phyloP scores from a whole-genome alignment of 768 basidiomycete species.

The Mycena alexandri region DNA sequence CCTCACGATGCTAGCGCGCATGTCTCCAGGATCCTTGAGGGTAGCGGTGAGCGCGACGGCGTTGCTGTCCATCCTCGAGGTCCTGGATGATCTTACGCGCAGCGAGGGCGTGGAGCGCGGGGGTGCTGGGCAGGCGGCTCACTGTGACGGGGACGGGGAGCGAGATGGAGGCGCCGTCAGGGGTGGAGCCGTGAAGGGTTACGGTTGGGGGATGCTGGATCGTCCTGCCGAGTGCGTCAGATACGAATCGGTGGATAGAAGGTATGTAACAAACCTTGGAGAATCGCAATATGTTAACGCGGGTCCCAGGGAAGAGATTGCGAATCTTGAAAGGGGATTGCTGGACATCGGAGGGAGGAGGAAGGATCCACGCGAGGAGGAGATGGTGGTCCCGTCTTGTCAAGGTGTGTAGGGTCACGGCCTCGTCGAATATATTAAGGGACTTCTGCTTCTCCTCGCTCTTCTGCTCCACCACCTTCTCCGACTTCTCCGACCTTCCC shows the following conservation, averaged over 20 bases:
- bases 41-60: neutral
- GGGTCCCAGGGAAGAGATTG: slow-evolving; percentile 24
- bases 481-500: neutral
- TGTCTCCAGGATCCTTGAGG: neutral
- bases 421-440: slow-evolving; percentile 34
- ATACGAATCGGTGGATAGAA: neutral
- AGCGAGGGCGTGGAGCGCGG: slow-evolving; percentile 30
- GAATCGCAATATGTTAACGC: slow-evolving; percentile 21
- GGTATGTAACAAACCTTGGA: neutral
- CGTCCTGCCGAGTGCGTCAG: neutral
- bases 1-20: slow-evolving; percentile 11
- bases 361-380: slow-evolving; percentile 17
- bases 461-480: neutral
- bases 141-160: slow-evolving; percentile 28
- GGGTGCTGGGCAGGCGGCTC: slow-evolving; percentile 29
- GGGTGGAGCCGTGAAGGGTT: slow-evolving; percentile 27
- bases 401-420: slow-evolving; percentile 18
- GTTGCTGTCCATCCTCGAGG: slow-evolving; percentile 32
- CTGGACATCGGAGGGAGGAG: slow-evolving; percentile 27
- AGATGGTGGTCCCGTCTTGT: slow-evolving; percentile 12
- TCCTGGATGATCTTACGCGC: slow-evolving; percentile 37
- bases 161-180: slow-evolving; percentile 28
- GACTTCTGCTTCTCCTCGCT: slow-evolving; percentile 10
- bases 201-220: slow-evolving; percentile 28
- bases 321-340: slow-evolving; percentile 28